Conservation (phyloP, 169 alveolate species). For the Amoebophrya sp. region DNA sequence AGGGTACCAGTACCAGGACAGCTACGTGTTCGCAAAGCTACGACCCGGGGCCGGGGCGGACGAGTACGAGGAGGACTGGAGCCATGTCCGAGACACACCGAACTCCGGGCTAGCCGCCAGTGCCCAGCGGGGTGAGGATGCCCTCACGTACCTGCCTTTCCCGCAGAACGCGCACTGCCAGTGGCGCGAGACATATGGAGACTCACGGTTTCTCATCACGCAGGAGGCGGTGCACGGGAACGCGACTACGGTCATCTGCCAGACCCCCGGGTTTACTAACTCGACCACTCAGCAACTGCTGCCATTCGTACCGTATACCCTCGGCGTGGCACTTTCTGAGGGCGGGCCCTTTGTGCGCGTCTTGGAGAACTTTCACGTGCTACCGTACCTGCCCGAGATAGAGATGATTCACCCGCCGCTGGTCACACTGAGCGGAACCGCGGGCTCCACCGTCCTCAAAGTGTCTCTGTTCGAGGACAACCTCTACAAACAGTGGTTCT, state of each 20-base stretch:
- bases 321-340: neutral
- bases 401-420: neutral
- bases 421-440: neutral
- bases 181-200: neutral
- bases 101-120: neutral
- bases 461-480: neutral
- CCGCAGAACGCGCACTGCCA: neutral
- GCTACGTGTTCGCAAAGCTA: neutral
- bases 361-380: neutral
- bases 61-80: neutral
- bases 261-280: neutral
- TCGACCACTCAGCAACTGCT: neutral
- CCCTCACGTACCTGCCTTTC: neutral
- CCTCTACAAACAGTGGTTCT: neutral
- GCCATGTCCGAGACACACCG: neutral
- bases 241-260: neutral
- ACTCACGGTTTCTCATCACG: neutral
- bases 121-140: neutral
- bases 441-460: neutral
- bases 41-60: neutral
- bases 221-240: neutral
- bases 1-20: neutral
- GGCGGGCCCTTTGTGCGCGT: neutral
- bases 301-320: neutral
- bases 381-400: neutral